Evolutionary conservation across 2,329 filamentous ascomycete genomes (phyloP).

Genomic region (Colletotrichum noveboracense): DNA sequence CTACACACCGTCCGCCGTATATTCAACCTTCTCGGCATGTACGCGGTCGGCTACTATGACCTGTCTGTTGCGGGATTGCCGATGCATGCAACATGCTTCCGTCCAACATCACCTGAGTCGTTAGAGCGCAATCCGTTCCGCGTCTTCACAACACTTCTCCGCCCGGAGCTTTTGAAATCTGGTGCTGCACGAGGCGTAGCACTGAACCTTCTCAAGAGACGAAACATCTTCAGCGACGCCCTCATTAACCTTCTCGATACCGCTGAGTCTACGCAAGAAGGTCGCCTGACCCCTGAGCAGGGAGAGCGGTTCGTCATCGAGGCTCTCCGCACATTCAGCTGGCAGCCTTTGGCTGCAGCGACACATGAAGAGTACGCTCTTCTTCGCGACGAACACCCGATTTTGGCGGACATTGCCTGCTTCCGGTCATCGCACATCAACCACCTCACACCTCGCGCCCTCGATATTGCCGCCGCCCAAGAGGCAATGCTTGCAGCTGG

Average conservation of each 20-base stretch:
- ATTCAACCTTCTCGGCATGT: constrained; percentile 52
- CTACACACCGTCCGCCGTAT: constrained; percentile 46
- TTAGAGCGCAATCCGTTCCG: constrained; percentile 49
- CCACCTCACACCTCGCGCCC: constrained; percentile 55
- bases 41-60: constrained; percentile 58
- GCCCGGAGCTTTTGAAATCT: constrained; percentile 44
- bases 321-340: constrained; percentile 51
- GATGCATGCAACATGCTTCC: constrained; percentile 57
- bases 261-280: constrained; percentile 33
- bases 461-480: constrained; percentile 53
- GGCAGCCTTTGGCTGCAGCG: constrained; percentile 47
- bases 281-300: constrained; percentile 32
- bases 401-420: constrained; percentile 52
- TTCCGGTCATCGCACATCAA: constrained; percentile 54
- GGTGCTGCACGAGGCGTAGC: constrained; percentile 35
- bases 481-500: constrained; percentile 42
- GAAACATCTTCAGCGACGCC: constrained; percentile 45
- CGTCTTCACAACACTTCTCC: constrained; percentile 39
- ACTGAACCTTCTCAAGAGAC: constrained; percentile 34
- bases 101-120: constrained; percentile 38
- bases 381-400: constrained; percentile 48
- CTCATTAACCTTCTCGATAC: constrained; percentile 40
- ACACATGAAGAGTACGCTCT: constrained; percentile 44
- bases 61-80: constrained; percentile 51
- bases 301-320: constrained; percentile 44